Evolutionary conservation across 306 rosid genomes (phyloP).

Genomic region (Dalbergia cochinchinensis): DNA sequence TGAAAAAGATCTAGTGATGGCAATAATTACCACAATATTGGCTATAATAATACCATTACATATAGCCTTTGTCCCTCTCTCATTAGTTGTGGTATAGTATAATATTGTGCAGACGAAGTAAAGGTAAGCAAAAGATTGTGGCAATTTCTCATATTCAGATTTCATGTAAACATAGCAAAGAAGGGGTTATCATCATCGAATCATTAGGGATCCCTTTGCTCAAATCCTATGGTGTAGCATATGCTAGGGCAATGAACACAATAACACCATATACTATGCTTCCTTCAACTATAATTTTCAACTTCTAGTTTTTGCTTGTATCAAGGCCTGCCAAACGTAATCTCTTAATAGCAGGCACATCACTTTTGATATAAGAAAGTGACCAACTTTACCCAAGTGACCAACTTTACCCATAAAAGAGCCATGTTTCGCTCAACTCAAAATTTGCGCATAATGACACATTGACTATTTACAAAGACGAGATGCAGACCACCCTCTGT

Average conservation of each 20-base stretch:
- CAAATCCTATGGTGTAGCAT: not conserved
- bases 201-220: not conserved
- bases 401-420: conserved; percentile 46
- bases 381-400: conserved; percentile 42
- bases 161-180: not conserved
- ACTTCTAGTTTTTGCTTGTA: conserved; percentile 12
- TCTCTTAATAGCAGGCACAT: conserved; percentile 38
- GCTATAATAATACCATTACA: not conserved
- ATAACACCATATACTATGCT: not conserved
- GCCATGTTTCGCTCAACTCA: conserved; percentile 1
- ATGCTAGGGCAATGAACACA: not conserved
- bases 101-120: not conserved
- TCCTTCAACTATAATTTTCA: conserved; percentile 21
- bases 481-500: conserved; percentile 9
- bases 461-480: conserved; percentile 37
- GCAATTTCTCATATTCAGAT: not conserved
- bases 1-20: not conserved
- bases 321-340: conserved; percentile 33
- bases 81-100: not conserved
- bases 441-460: conserved; percentile 29
- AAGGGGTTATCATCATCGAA: conserved; percentile 37
- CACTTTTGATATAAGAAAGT: conserved; percentile 46
- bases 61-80: conserved; percentile 20
- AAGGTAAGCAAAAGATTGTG: not conserved
- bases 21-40: not conserved